phyloP scores from a whole-genome alignment of 2,329 filamentous ascomycete genomes.

The Epichloe gansuensis region DNA sequence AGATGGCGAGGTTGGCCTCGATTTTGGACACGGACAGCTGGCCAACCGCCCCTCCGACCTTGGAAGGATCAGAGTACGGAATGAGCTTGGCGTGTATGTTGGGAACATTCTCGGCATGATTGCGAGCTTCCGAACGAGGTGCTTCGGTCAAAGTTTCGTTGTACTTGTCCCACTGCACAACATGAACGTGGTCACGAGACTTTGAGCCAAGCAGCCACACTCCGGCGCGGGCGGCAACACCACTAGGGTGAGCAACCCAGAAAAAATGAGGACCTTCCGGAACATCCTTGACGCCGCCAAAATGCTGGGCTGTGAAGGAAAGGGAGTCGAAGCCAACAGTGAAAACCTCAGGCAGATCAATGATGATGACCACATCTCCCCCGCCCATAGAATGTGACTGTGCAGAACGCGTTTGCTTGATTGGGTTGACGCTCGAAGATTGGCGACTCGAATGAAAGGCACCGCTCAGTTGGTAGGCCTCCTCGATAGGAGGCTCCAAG shows the following conservation, averaged over 20 bases:
- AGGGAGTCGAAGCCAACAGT: constrained; percentile 41
- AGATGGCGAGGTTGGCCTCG: constrained; percentile 26
- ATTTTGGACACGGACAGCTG: constrained; percentile 10
- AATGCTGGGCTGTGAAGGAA: constrained; percentile 33
- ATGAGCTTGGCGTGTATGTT: constrained; percentile 28
- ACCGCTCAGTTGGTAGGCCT: neutral
- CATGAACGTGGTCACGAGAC: constrained; percentile 22
- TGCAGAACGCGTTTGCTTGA: constrained; percentile 5
- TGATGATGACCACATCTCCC: constrained; percentile 39
- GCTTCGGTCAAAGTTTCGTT: constrained; percentile 42
- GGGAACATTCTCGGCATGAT: constrained; percentile 29
- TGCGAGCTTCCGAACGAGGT: constrained; percentile 29
- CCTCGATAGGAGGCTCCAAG: constrained; percentile 13
- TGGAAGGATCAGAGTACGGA: constrained; percentile 28
- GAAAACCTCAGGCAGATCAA: constrained; percentile 37
- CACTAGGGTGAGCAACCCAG: constrained; percentile 39
- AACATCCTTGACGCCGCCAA: constrained; percentile 41
- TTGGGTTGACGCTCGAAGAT: neutral
- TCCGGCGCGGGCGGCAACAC: constrained; percentile 37
- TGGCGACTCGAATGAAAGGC: neutral
- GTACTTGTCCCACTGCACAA: constrained; percentile 43
- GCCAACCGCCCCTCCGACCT: constrained; percentile 9
- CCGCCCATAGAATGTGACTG: constrained; percentile 20
- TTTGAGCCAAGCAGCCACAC: constrained; percentile 40
- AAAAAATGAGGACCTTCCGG: constrained; percentile 45